phyloP scores from a whole-genome alignment of 164 flowering plant species.

The Nymphaea colorata region DNA sequence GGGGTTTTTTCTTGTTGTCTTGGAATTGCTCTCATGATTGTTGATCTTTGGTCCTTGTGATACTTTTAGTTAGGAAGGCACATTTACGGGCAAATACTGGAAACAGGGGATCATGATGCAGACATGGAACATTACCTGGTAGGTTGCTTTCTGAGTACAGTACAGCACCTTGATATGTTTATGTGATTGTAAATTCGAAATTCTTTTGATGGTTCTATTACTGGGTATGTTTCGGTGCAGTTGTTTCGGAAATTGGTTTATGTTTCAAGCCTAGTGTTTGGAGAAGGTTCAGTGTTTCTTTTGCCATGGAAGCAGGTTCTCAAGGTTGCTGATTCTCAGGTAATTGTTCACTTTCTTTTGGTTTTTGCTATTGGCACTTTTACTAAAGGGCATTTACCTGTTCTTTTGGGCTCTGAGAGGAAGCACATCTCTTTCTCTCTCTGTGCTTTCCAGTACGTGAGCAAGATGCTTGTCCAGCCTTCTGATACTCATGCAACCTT shows the following conservation, averaged over 20 bases:
- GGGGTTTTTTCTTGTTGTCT: neutral
- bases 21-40: neutral
- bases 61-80: constrained; percentile 67
- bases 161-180: neutral
- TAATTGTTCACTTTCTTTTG: constrained; percentile 10
- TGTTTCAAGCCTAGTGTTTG: constrained; percentile 92
- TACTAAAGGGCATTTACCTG: neutral
- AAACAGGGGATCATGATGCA: constrained; percentile 90
- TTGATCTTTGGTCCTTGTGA: neutral
- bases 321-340: constrained; percentile 90
- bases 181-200: neutral
- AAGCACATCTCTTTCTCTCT: neutral
- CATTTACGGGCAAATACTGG: constrained; percentile 83
- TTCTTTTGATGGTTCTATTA: constrained; percentile 25
- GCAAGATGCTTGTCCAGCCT: neutral
- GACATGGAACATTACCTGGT: constrained; percentile 83
- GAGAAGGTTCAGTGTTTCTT: constrained; percentile 88
- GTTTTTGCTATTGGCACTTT: too few relatives aligned
- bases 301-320: constrained; percentile 99
- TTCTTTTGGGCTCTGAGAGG: neutral
- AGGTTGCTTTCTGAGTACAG: constrained; percentile 14
- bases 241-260: constrained; percentile 97
- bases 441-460: neutral
- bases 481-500: too few relatives aligned
- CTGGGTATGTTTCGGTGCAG: constrained; percentile 66